Evolutionary conservation across 225 moss, liverwort and hornwort genomes (phyloP).

Genomic region (Asterella californica): DNA sequence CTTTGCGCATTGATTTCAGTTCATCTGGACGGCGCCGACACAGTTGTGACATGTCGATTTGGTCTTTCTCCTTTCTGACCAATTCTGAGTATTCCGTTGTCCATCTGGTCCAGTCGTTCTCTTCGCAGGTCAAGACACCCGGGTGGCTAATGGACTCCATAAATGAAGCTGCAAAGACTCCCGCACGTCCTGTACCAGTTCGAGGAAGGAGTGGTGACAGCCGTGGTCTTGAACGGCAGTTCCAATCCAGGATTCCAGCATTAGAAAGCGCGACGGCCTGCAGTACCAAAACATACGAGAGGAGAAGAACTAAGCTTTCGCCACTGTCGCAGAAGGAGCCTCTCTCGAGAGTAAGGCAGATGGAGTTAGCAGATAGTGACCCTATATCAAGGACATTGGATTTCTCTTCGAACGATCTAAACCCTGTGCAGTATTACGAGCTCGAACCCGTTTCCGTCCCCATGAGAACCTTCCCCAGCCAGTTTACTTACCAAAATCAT

Average conservation of each 20-base stretch:
- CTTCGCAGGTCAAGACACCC: constrained; percentile 26
- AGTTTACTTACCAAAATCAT: constrained; percentile 22
- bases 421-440: background rate
- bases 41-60: no score
- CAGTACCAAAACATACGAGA: constrained; percentile 37
- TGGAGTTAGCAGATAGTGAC: constrained; percentile 25
- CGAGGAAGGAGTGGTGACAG: constrained; percentile 14
- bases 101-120: background rate
- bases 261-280: constrained; percentile 12
- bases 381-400: constrained; percentile 15
- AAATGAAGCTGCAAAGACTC: constrained; percentile 8
- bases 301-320: constrained; percentile 36
- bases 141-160: constrained; percentile 26
- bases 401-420: constrained; percentile 16
- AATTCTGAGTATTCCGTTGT: no score
- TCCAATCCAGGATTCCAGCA: constrained; percentile 10
- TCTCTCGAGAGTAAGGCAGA: constrained; percentile 6
- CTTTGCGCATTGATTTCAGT: no score
- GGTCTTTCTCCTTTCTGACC: background rate
- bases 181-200: background rate
- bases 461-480: constrained; percentile 36
- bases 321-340: constrained; percentile 25
- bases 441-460: constrained; percentile 33
- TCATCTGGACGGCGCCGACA: no score
- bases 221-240: constrained; percentile 1